Evolutionary conservation across 805 yeast species (phyloP), one percentile per base, ranked within the genome.

Genomic region (Candida maesae): DNA sequence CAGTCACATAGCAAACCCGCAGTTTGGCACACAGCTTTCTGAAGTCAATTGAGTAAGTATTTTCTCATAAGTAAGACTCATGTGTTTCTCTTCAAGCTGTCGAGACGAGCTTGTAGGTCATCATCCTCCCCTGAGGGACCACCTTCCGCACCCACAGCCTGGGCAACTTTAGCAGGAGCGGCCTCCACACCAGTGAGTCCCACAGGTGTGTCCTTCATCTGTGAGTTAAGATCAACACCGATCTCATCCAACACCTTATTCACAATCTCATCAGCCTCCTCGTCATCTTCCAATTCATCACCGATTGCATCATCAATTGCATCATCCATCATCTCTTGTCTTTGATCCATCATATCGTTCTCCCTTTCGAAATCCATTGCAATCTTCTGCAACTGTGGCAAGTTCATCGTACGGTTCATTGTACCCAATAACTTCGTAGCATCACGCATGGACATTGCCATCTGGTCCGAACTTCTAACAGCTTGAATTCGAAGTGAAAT

Each of bases 251-350:
- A 70, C 0, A 95, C 97, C 62, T 83, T 87, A 56, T 81, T 79
- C 36, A 95, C 93, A 38, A 90, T 84, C 55, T 89, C 96, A 57
- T 90, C 96, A 4, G 84, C 83, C 61, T 90, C 95, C 50, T 84
- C 93, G 48, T 84, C 95, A 46, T 85, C 95, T 18, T 76, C 88
- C 43, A 86, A 79, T 55, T 87, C 97, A 55, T 82, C 88, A 39
- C 84, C 95, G 93, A 93, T 88, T 15, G 93, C 85, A 61, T 91
- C 96, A 59, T 93, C 99, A 54, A 93, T 83, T 15, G 96, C 95
- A 60, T 93, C 99, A 60, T 93, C 99, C 84, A 93, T 93, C 78
- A 95, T 87, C 61, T 95, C 99, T 63, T 95, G 98, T 57, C 95
- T 82, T 66, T 93, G 99, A 63, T 91, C 97, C 98, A 93, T 93